Conservation (phyloP, 2,329 filamentous ascomycete species). For the Epichloe aotearoae region DNA sequence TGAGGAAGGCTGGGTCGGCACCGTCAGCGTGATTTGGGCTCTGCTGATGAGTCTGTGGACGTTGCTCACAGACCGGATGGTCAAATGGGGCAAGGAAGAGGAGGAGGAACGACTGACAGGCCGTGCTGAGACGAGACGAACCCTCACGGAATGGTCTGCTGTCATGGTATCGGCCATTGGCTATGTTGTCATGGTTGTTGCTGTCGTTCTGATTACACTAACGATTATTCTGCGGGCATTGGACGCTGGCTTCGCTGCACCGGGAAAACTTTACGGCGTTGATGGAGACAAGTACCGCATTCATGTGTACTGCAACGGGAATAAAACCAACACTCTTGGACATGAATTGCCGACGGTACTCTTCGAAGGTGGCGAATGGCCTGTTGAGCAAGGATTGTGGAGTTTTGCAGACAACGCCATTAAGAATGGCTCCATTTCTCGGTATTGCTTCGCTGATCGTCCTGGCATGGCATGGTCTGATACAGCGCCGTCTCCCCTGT, state of each 20-base stretch:
- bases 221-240: conserved; percentile 68
- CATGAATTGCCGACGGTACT: conserved; percentile 61
- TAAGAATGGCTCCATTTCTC: conserved; percentile 65
- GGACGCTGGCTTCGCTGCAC: conserved; percentile 60
- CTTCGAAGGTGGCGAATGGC: conserved; percentile 69
- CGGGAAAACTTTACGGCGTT: conserved; percentile 66
- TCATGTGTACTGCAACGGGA: conserved; percentile 72
- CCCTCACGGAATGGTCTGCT: conserved; percentile 70
- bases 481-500: conserved; percentile 85
- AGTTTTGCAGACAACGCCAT: conserved; percentile 65
- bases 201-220: conserved; percentile 61
- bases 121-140: conserved; percentile 70
- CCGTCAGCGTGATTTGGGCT: conserved; percentile 70
- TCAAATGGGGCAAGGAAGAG: conserved; percentile 82
- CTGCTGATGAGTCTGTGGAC: conserved; percentile 68
- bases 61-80: conserved; percentile 64
- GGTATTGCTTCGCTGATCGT: conserved; percentile 93
- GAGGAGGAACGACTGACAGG: conserved; percentile 90
- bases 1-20: conserved; percentile 88
- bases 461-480: conserved; percentile 81
- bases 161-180: conserved; percentile 64
- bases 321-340: conserved; percentile 43
- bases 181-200: conserved; percentile 53
- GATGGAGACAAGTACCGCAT: conserved; percentile 76
- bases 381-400: conserved; percentile 68